Conservation (phyloP, 2,329 filamentous ascomycete genomes). For the Chaetothyriales sp. region DNA sequence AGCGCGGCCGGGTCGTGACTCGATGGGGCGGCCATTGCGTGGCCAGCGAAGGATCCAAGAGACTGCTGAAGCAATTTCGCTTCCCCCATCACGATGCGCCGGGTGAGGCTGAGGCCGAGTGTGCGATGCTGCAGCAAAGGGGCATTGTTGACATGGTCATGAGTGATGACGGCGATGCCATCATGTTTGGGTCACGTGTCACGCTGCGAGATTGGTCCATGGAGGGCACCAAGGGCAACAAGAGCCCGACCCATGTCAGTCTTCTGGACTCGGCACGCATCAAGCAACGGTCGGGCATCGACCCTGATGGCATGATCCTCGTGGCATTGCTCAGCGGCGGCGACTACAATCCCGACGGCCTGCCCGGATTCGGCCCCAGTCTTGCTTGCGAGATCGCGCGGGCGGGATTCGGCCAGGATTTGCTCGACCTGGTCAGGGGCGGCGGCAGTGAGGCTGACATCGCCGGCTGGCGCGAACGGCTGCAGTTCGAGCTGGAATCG, state of each 20-base stretch:
- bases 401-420: constrained; percentile 60
- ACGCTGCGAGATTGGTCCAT: constrained; percentile 73
- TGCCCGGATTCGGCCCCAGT: constrained; percentile 75
- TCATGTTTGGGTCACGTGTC: constrained; percentile 83
- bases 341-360: constrained; percentile 79
- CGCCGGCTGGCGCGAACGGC: constrained; percentile 50
- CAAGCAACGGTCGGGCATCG: constrained; percentile 46
- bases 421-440: constrained; percentile 19
- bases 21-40: constrained; percentile 45
- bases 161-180: constrained; percentile 89
- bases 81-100: constrained; percentile 75
- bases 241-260: constrained; percentile 68
- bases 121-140: constrained; percentile 64
- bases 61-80: constrained; percentile 68
- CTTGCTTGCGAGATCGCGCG: constrained; percentile 77
- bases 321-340: constrained; percentile 91
- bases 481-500: constrained; percentile 62
- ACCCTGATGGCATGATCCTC: constrained; percentile 79
- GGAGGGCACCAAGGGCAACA: constrained; percentile 48
- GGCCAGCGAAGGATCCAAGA: constrained; percentile 63
- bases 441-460: constrained; percentile 14
- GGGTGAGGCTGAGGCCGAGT: constrained; percentile 92
- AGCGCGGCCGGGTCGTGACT: constrained; percentile 59
- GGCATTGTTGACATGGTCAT: constrained; percentile 85
- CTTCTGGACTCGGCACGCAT: constrained; percentile 55